These are phyloP conservation scores for Penicillium psychrofluorescens DNA, from an alignment of 495 filamentous ascomycete species.

Conservation along the genomic window DNA sequence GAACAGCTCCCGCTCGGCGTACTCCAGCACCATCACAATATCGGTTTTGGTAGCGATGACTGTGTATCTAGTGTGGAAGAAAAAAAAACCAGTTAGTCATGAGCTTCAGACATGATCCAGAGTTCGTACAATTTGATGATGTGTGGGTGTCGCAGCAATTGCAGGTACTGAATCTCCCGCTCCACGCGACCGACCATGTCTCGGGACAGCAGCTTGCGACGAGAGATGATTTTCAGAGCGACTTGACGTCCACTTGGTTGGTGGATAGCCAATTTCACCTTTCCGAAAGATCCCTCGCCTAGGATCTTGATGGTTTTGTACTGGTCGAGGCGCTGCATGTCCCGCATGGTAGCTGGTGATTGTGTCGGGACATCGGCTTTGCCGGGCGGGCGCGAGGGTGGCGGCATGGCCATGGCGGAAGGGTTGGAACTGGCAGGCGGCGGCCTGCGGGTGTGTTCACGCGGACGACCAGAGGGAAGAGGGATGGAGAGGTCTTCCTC, in stretches of 20 bases:
- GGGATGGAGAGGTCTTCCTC: slow-evolving; percentile 92
- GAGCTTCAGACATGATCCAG: neutral
- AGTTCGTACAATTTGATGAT: slow-evolving; percentile 90
- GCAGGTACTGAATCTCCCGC: slow-evolving; percentile 95
- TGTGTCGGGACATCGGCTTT: slow-evolving; percentile 26
- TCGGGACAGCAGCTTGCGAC: slow-evolving; percentile 87
- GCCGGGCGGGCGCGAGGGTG: slow-evolving; percentile 33
- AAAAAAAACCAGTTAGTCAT: slow-evolving; percentile 11
- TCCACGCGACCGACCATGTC: slow-evolving; percentile 98
- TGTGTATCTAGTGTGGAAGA: slow-evolving; percentile 58
- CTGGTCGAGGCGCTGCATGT: slow-evolving; percentile 77
- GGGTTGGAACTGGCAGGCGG: slow-evolving; percentile 20
- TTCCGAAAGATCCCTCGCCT: slow-evolving; percentile 94
- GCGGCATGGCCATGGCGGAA: slow-evolving; percentile 43
- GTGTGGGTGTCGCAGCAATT: slow-evolving; percentile 90
- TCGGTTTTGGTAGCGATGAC: slow-evolving; percentile 89
- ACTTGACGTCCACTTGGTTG: slow-evolving; percentile 87
- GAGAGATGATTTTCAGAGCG: slow-evolving; percentile 91
- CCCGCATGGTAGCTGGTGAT: slow-evolving; percentile 39
- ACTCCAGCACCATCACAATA: slow-evolving; percentile 99
- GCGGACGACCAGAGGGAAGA: slow-evolving; percentile 57
- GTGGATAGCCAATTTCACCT: slow-evolving; percentile 94
- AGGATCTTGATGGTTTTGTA: slow-evolving; percentile 87
- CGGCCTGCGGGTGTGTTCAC: slow-evolving; percentile 22
- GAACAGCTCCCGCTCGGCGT: slow-evolving; percentile 92